These are phyloP conservation scores for Drechslerella coelobrocha DNA, from an alignment of 2,329 filamentous ascomycete genomes.

Conservation along the genomic window DNA sequence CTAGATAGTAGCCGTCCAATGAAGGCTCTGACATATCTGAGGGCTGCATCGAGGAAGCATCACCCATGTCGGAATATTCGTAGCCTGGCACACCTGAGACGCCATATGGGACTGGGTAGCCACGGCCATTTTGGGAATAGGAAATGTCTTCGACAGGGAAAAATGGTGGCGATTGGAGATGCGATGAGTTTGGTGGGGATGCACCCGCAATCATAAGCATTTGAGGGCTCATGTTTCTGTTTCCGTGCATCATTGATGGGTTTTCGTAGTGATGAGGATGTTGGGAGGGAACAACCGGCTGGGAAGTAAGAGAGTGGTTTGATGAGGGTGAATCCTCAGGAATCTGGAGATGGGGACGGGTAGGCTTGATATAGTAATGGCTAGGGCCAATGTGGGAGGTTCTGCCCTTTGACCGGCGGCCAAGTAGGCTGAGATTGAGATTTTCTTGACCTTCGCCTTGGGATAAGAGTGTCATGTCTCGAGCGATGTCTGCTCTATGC, in stretches of 20 bases:
- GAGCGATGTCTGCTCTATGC: conserved; percentile 22
- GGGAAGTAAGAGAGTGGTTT: conserved; percentile 20
- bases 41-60: conserved; percentile 1
- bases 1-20: conserved; percentile 7
- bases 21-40: conserved; percentile 10
- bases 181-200: conserved; percentile 10
- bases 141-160: conserved; percentile 28
- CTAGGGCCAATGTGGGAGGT: conserved; percentile 13
- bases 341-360: conserved; percentile 27
- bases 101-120: conserved; percentile 17
- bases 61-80: conserved; percentile 3
- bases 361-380: conserved; percentile 39
- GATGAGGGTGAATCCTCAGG: conserved; percentile 32
- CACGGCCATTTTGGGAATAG: conserved; percentile 2
- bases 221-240: conserved; percentile 19
- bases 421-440: conserved; percentile 21
- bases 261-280: conserved; percentile 11
- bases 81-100: conserved; percentile 12
- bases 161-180: conserved; percentile 11
- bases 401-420: conserved; percentile 14
- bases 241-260: conserved; percentile 4
- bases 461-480: conserved; percentile 37
- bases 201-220: conserved; percentile 27
- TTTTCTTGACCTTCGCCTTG: conserved; percentile 28
- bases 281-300: conserved; percentile 30